Percentiles rank a stretch among this genome's conserved stretches.
These are phyloP conservation scores for Phytophthora idaei DNA, from an alignment of 352 stramenopile genomes.

Conservation along the genomic window DNA sequence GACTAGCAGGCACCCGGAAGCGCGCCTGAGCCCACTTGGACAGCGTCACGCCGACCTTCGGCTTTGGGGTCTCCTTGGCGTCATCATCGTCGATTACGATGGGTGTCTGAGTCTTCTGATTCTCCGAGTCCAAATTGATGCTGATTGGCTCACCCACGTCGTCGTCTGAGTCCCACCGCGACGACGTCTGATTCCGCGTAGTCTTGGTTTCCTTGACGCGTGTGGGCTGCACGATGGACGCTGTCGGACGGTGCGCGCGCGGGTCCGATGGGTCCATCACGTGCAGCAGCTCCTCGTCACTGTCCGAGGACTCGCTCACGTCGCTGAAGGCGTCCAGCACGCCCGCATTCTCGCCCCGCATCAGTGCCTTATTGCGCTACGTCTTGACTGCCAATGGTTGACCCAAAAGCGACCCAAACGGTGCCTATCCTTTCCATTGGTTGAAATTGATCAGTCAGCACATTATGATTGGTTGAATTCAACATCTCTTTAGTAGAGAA, in stretches of 20 bases:
- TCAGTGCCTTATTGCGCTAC: constrained; percentile 13
- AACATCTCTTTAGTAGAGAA: neutral
- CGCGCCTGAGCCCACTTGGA: constrained; percentile 75
- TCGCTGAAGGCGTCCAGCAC: constrained; percentile 44
- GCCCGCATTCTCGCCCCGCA: constrained; percentile 46
- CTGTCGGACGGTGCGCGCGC: constrained; percentile 54
- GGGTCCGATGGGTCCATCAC: constrained; percentile 84
- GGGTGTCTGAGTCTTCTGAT: constrained; percentile 20
- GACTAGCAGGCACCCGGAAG: constrained; percentile 65
- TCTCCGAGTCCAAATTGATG: constrained; percentile 26
- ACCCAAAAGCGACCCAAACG: neutral
- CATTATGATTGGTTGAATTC: constrained; percentile 11
- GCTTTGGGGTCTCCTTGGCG: constrained; percentile 1
- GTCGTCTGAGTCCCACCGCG: constrained; percentile 69
- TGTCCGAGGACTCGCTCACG: constrained; percentile 38
- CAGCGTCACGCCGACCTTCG: constrained; percentile 43
- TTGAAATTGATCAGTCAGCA: constrained; percentile 2
- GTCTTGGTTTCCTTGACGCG: constrained; percentile 15
- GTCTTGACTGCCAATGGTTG: constrained; percentile 24
- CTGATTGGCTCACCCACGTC: constrained; percentile 57
- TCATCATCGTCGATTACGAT: constrained; percentile 30
- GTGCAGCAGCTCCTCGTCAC: constrained; percentile 56
- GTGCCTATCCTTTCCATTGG: constrained; percentile 11
- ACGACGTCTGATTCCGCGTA: constrained; percentile 34
- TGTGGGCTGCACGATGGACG: constrained; percentile 40